Conservation (phyloP, 305 asterid genomes). For the Solanum hybrid region DNA sequence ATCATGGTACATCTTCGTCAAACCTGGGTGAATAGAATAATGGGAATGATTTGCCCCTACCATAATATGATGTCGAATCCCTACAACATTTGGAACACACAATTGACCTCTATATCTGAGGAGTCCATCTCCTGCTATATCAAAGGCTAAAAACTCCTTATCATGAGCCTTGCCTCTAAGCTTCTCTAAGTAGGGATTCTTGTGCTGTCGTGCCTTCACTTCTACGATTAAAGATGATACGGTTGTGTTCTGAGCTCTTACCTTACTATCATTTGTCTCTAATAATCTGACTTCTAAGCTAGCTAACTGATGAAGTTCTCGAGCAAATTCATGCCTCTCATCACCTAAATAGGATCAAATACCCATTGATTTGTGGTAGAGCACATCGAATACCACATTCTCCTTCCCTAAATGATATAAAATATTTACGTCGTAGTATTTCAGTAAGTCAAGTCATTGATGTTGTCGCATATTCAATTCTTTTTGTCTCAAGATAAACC, state of each 20-base stretch:
- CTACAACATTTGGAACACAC: neutral
- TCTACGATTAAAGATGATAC: neutral
- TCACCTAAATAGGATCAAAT: no score
- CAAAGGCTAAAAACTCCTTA: neutral
- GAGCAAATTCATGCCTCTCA: no score
- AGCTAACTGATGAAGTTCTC: no score
- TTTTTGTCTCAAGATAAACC: no score
- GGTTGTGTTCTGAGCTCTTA: neutral
- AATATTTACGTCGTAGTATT: no score
- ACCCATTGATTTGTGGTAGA: no score
- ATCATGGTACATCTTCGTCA: neutral
- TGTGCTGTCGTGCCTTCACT: neutral
- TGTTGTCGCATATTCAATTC: no score
- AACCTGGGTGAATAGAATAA: neutral
- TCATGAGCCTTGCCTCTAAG: neutral
- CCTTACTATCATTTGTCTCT: no score
- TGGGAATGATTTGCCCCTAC: neutral
- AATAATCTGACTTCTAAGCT: no score
- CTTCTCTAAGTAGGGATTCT: neutral
- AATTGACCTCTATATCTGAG: neutral
- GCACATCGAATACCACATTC: no score
- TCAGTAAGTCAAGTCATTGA: no score
- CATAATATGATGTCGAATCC: neutral
- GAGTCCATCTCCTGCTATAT: neutral
- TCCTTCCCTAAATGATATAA: no score